Evolutionary conservation across 257 asterid genomes (phyloP).

Genomic region (Leptodermis oblonga): DNA sequence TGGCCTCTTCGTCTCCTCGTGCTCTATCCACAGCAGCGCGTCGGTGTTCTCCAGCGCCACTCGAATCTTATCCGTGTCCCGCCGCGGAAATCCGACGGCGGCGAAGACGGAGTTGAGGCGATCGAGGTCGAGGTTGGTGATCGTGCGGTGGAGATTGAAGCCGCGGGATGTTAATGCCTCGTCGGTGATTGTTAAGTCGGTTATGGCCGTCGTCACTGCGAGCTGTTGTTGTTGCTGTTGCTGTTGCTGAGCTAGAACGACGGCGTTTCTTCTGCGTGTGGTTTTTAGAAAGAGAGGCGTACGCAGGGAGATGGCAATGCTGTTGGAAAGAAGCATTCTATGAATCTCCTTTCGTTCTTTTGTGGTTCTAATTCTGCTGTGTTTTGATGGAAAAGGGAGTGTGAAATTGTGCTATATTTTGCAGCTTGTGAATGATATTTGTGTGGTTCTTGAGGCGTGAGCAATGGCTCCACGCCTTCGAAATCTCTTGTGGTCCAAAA

Average conservation of each 20-base stretch:
- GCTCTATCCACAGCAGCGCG: constrained; percentile 73
- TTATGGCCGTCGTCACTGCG: constrained; percentile 2
- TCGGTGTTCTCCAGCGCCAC: constrained; percentile 85
- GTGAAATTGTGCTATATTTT: not conserved
- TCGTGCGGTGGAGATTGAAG: constrained; percentile 64
- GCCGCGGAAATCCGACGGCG: constrained; percentile 84
- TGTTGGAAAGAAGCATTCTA: constrained; percentile 55
- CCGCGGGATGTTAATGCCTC: constrained; percentile 64
- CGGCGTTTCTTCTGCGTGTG: constrained; percentile 30
- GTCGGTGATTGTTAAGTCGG: constrained; percentile 49
- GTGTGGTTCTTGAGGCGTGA: constrained; percentile 1
- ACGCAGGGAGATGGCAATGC: constrained; percentile 30
- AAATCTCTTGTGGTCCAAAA: not conserved
- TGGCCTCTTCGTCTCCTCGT: constrained; percentile 57
- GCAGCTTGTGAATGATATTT: not conserved
- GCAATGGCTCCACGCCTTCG: constrained; percentile 5
- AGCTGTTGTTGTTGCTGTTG: constrained; percentile 20
- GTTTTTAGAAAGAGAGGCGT: constrained; percentile 22
- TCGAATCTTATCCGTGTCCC: constrained; percentile 69
- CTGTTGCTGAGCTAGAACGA: constrained; percentile 28
- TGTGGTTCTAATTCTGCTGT: not conserved
- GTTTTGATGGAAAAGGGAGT: not conserved
- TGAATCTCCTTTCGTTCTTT: not conserved
- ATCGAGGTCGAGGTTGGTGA: constrained; percentile 60
- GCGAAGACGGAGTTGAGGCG: constrained; percentile 77